phyloP scores from a whole-genome alignment of 2,329 filamentous ascomycete species.

The Huntiella decipiens region DNA sequence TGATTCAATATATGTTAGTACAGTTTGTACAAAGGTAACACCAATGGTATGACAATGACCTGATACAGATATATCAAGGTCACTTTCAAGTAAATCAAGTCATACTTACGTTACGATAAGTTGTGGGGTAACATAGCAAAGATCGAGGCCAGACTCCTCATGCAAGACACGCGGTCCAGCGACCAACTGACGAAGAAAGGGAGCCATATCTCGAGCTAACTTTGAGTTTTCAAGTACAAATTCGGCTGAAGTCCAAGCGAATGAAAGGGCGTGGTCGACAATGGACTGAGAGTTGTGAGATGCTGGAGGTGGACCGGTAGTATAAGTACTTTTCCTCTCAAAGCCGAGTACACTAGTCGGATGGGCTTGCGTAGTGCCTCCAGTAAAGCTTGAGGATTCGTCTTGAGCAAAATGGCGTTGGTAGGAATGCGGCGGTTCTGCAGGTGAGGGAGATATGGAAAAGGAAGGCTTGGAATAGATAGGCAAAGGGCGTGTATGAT shows the following conservation, averaged over 20 bases:
- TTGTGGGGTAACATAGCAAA: conserved; percentile 86
- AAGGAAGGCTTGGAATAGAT: no score
- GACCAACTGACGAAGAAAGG: conserved; percentile 74
- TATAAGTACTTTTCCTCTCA: conserved; percentile 1
- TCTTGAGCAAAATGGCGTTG: no score
- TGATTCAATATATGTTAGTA: conserved; percentile 15
- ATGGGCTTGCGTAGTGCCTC: no score
- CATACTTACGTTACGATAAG: conserved; percentile 40
- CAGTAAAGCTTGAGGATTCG: no score
- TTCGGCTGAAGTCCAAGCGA: conserved; percentile 3
- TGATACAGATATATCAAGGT: not conserved
- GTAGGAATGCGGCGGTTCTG: no score
- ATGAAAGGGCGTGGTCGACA: not conserved
- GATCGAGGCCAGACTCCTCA: conserved; percentile 70
- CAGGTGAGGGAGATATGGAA: no score
- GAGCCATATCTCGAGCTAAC: conserved; percentile 30
- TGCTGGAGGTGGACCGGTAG: not conserved
- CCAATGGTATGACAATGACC: not conserved
- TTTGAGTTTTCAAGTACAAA: conserved; percentile 6
- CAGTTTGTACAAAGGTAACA: not conserved
- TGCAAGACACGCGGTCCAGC: conserved; percentile 71
- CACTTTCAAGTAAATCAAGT: not conserved
- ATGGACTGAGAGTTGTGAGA: not conserved
- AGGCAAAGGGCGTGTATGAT: no score
- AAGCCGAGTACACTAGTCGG: no score